Evolutionary conservation across 1,284 basidiomycete species (phyloP), one percentile per base, ranked within the genome.

Genomic region (Tilletia caries): DNA sequence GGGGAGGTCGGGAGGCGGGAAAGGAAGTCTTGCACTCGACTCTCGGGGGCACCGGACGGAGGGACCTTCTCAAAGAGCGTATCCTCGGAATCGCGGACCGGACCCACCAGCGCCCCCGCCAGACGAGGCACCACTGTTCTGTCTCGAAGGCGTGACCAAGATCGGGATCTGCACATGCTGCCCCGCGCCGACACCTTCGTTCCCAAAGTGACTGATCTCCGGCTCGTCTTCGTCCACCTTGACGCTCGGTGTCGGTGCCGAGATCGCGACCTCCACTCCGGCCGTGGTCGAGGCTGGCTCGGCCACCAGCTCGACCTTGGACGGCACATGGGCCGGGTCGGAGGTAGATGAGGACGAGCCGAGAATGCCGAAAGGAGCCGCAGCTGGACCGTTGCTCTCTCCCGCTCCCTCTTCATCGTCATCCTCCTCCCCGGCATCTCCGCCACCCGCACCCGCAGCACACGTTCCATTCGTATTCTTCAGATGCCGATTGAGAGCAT

Each of bases 401-500:
- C 33, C 58, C 20, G 32, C 58, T 23, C n/a, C 58, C 2, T 34
- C 58, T 29, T 62, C 58, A 20, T 62, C 58, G 18, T 37, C 58
- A 23, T 62, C 58, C 48, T 18, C 48, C 18, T 62, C 58, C 4
- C 58, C 58, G 18, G 27, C 23, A 15, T 62, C 58, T 3, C 58
- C 58, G 18, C 20, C 23, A 15, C 58, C 58, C 27, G 6, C 32
- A 12, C 13, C 32, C 34, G 37, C 64, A 23, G 64, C 64, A 44
- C 64, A 46, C 10, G 41, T 25, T 27, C 41, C 64, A 25, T 65
- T 66, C 46, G 44, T 66, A 44, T 48, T 62, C 37, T 34, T 58
- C 29, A 66, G 68, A 77, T 86, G 86, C 65, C 87, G 82, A 80
- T 95, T 95, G 71, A 97, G 87, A 23, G 94, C 94, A 85, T 97